Percentiles rank a stretch among this genome's conserved stretches.
These are phyloP conservation scores for Kodamaea sp. DNA, from an alignment of 1,139 yeast genomes.

Conservation along the genomic window DNA sequence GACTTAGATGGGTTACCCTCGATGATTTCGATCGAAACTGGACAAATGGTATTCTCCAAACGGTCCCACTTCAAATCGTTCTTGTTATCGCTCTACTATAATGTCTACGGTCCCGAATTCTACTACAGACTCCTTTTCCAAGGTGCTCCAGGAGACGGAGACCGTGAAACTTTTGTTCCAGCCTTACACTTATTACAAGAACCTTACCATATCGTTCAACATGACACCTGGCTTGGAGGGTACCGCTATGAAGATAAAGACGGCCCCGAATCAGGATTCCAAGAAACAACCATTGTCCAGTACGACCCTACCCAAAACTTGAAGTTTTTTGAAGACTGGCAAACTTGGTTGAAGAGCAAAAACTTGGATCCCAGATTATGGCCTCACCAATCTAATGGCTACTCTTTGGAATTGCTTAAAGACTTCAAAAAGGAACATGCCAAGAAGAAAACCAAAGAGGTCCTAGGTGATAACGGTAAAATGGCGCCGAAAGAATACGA, in stretches of 20 bases:
- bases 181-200: slow-evolving; percentile 40
- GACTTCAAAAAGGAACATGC: slow-evolving; percentile 20
- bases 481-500: slow-evolving; percentile 2
- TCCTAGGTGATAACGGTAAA: slow-evolving; percentile 4
- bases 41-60: slow-evolving; percentile 39
- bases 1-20: slow-evolving; percentile 36
- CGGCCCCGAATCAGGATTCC: slow-evolving; percentile 18
- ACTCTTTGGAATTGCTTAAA: slow-evolving; percentile 22
- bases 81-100: slow-evolving; percentile 35
- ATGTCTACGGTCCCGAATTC: slow-evolving; percentile 27
- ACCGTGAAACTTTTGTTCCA: slow-evolving; percentile 41
- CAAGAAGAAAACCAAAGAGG: slow-evolving; percentile 8
- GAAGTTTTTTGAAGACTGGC: slow-evolving; percentile 30
- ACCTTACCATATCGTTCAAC: slow-evolving; percentile 31
- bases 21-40: slow-evolving; percentile 33
- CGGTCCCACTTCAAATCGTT: slow-evolving; percentile 30
- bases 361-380: slow-evolving; percentile 31
- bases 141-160: slow-evolving; percentile 42
- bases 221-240: slow-evolving; percentile 28
- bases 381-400: slow-evolving; percentile 32
- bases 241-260: slow-evolving; percentile 23
- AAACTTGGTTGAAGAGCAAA: slow-evolving; percentile 23
- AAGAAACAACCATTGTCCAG: slow-evolving; percentile 37
- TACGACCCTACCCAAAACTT: slow-evolving; percentile 30
- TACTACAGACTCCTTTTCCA: slow-evolving; percentile 37